Evolutionary conservation across 441 rosid genomes (phyloP).

Genomic region (Populus tomentosa): DNA sequence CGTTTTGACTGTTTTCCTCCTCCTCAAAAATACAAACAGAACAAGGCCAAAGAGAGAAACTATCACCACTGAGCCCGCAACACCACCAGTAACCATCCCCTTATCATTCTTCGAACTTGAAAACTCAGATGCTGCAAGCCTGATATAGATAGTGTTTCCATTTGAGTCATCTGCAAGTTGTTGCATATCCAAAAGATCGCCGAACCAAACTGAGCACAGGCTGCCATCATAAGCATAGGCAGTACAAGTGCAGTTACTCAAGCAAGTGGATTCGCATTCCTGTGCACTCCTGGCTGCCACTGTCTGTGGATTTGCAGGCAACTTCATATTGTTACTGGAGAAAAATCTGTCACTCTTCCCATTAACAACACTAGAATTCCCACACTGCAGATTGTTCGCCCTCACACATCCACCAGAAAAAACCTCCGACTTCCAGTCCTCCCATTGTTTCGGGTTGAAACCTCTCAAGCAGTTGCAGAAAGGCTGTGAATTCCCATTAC

Average conservation of each 20-base stretch:
- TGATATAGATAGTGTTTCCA: constrained; percentile 40
- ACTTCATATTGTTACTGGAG: no score
- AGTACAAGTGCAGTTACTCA: constrained; percentile 49
- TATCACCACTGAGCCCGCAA: constrained; percentile 30
- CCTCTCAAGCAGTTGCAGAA: no score
- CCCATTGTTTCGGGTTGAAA: no score
- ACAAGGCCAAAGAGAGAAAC: constrained; percentile 29
- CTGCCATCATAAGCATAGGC: constrained; percentile 52
- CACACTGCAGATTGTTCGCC: background rate
- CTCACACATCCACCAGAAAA: no score
- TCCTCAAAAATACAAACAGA: constrained; percentile 28
- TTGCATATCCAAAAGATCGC: constrained; percentile 42
- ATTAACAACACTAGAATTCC: no score
- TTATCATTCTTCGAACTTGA: constrained; percentile 28
- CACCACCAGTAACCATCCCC: constrained; percentile 32
- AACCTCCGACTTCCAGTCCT: no score
- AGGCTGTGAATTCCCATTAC: no score
- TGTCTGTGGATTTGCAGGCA: no score
- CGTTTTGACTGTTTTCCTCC: constrained; percentile 22
- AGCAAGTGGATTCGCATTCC: constrained; percentile 44
- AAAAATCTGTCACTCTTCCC: no score
- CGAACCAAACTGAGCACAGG: constrained; percentile 45
- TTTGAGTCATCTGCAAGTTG: constrained; percentile 26
- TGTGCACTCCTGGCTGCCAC: constrained; percentile 8
- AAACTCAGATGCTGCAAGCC: constrained; percentile 57